A percentile compares a stretch with the other conserved stretches of the same genome.
Conservation (phyloP, 345 rosid species). For the Psidium guajava region DNA sequence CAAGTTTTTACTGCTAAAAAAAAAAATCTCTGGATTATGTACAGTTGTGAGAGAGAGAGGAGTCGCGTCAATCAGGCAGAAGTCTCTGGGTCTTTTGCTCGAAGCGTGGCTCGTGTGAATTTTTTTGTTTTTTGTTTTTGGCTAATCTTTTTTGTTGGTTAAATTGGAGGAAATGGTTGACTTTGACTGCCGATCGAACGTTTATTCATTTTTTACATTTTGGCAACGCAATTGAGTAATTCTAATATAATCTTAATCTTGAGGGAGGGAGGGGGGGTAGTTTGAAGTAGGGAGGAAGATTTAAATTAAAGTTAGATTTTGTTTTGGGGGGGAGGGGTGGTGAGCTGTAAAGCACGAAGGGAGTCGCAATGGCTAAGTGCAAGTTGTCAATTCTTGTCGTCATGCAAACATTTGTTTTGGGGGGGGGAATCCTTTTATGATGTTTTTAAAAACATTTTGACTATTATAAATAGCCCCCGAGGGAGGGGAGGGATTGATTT, state of each 20-base stretch:
- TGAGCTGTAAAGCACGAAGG: background rate
- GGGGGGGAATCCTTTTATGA: background rate
- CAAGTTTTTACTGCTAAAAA: background rate
- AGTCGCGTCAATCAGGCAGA: slow-evolving; percentile 10
- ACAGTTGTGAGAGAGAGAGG: background rate
- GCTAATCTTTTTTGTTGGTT: background rate
- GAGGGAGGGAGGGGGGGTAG: too few species aligned
- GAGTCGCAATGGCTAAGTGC: too few species aligned
- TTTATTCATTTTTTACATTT: background rate
- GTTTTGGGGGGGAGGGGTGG: background rate
- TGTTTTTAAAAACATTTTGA: background rate
- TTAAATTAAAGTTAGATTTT: background rate
- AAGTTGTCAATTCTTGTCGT: background rate
- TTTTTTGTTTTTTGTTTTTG: background rate
- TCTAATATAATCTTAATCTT: too few species aligned
- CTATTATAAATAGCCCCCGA: too few species aligned
- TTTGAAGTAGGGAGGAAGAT: background rate
- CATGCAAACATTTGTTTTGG: background rate
- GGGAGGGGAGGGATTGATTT: background rate
- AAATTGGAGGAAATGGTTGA: background rate
- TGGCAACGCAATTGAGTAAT: background rate
- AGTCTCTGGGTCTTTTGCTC: slow-evolving; percentile 12
- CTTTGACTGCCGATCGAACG: background rate
- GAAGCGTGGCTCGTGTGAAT: too few species aligned
- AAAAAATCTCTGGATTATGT: slow-evolving; percentile 10